phyloP scores from a whole-genome alignment of 2,329 filamentous ascomycete species.

The Diaporthe sp. region DNA sequence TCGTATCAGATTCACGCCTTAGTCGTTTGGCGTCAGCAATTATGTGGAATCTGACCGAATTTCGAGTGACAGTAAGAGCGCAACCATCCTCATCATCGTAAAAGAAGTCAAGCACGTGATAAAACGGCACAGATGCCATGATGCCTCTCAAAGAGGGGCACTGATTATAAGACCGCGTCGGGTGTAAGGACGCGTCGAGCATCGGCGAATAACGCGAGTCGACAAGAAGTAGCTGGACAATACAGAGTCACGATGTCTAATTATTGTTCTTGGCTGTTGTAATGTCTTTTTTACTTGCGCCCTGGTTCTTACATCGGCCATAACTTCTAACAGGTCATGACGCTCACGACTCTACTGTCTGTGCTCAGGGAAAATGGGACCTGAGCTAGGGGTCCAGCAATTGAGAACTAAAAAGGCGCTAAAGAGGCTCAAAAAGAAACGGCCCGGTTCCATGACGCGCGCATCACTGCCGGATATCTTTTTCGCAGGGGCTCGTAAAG shows the following conservation, averaged over 20 bases:
- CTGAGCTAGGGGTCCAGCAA: neutral
- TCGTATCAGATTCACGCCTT: neutral
- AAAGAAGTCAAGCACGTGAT: constrained; percentile 33
- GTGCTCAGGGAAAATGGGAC: neutral
- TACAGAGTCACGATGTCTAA: neutral
- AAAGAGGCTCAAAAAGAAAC: neutral
- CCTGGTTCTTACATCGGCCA: neutral
- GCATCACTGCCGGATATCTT: neutral
- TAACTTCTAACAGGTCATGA: neutral
- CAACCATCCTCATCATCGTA: constrained; percentile 29
- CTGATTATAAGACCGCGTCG: neutral
- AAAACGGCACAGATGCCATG: constrained; percentile 1
- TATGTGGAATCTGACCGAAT: constrained; percentile 11
- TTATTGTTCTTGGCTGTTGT: neutral
- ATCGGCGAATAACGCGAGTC: too few relatives aligned
- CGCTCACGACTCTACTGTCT: constrained; percentile 16
- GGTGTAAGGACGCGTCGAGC: neutral
- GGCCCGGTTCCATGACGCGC: constrained; percentile 7
- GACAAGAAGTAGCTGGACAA: neutral
- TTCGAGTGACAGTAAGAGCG: constrained; percentile 17
- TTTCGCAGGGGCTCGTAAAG: neutral
- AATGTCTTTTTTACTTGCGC: neutral
- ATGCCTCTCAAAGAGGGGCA: neutral
- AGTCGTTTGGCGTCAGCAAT: constrained; percentile 19
- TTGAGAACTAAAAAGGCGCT: neutral